Evolutionary conservation across 805 yeast genomes (phyloP).

Genomic region (Priceomyces medius): DNA sequence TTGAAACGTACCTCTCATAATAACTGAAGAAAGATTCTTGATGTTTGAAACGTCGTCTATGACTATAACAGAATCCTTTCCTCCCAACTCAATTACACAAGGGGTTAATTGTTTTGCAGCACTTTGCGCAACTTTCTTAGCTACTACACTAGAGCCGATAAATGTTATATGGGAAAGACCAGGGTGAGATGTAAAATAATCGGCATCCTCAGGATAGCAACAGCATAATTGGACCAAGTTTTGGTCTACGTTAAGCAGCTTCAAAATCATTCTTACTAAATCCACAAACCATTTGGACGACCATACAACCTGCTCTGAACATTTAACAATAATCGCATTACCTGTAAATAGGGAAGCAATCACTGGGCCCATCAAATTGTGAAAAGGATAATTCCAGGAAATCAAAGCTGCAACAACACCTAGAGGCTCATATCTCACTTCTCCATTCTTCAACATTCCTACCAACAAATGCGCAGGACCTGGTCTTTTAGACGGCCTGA

Average conservation of each 20-base stretch:
- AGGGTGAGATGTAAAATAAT: slow-evolving; percentile 79
- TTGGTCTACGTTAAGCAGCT: slow-evolving; percentile 72
- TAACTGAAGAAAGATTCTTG: slow-evolving; percentile 60
- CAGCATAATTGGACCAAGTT: slow-evolving; percentile 83
- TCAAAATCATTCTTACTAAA: slow-evolving; percentile 69
- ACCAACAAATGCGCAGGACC: slow-evolving; percentile 85
- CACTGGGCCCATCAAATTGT: slow-evolving; percentile 89
- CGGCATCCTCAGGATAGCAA: slow-evolving; percentile 88
- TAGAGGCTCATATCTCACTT: slow-evolving; percentile 89
- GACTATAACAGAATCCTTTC: slow-evolving; percentile 88
- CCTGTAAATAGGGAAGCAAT: slow-evolving; percentile 89
- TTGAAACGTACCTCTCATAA: slow-evolving; percentile 95
- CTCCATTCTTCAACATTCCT: slow-evolving; percentile 83
- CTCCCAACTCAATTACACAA: slow-evolving; percentile 94
- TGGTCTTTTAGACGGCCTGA: slow-evolving; percentile 72
- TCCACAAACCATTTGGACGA: slow-evolving; percentile 77
- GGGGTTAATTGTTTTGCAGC: slow-evolving; percentile 91
- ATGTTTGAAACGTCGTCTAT: slow-evolving; percentile 72
- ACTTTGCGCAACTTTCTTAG: slow-evolving; percentile 78
- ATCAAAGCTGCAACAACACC: slow-evolving; percentile 87
- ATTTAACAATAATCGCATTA: slow-evolving; percentile 85
- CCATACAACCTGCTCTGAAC: slow-evolving; percentile 97
- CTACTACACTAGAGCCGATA: slow-evolving; percentile 94
- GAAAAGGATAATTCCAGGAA: slow-evolving; percentile 98
- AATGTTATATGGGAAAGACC: slow-evolving; percentile 86